Percentiles rank a stretch among this genome's conserved stretches.
Conservation (phyloP, 768 basidiomycete species). For the Suillus paluster region DNA sequence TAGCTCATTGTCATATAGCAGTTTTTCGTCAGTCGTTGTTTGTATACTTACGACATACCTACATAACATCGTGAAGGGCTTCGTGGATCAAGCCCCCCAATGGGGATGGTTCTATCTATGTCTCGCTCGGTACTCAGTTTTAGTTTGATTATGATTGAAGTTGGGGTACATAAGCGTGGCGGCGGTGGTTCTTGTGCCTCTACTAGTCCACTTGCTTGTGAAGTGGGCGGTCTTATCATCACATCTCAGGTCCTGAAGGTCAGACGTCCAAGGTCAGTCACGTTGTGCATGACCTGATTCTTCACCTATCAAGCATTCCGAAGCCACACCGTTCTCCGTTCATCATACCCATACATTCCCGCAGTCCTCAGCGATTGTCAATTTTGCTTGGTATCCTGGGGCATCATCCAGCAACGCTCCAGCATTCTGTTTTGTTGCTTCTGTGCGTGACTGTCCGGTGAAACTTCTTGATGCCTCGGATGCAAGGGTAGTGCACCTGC, state of each 20-base stretch:
- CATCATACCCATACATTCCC: conserved; percentile 34
- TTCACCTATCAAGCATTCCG: not conserved
- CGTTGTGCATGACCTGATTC: no score
- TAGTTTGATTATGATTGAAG: not conserved
- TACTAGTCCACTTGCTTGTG: not conserved
- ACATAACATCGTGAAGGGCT: conserved; percentile 52
- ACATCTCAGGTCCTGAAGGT: not conserved
- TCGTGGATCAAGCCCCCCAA: conserved; percentile 52
- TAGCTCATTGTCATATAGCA: conserved; percentile 2
- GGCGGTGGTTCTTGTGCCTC: not conserved
- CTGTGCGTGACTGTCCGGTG: conserved; percentile 84
- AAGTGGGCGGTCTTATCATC: not conserved
- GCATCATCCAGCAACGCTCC: conserved; percentile 62
- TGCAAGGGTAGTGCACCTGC: conserved; percentile 60
- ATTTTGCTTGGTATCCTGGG: conserved; percentile 84
- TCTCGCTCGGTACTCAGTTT: not conserved
- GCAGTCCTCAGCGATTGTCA: conserved; percentile 76
- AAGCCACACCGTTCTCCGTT: not conserved
- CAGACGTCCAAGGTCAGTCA: not conserved
- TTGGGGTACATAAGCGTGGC: no score
- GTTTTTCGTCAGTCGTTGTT: conserved; percentile 6
- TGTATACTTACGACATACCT: conserved; percentile 2
- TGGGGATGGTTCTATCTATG: conserved; percentile 16
- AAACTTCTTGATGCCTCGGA: conserved; percentile 81
- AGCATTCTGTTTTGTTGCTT: conserved; percentile 82